Evolutionary conservation across 1,284 basidiomycete species (phyloP).

Genomic region (Tranzscheliella williamsii): DNA sequence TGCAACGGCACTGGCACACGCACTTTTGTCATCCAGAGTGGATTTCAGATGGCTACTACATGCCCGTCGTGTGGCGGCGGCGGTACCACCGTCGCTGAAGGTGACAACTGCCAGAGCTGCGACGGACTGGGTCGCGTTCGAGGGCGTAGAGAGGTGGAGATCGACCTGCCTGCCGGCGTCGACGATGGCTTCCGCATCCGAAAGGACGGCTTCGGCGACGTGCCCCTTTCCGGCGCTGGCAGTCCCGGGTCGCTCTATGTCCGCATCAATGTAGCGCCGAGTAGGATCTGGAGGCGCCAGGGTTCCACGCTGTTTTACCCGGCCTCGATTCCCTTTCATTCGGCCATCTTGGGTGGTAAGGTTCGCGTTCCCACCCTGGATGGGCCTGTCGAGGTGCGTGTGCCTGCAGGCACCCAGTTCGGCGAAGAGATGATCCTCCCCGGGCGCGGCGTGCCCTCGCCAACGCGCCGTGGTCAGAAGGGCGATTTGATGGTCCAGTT

Average conservation of each 20-base stretch:
- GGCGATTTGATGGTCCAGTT: conserved; percentile 93
- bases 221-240: conserved; percentile 71
- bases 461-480: conserved; percentile 64
- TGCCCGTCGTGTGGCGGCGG: conserved; percentile 83
- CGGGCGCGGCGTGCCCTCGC: conserved; percentile 78
- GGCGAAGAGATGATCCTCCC: conserved; percentile 96
- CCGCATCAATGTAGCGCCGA: conserved; percentile 80
- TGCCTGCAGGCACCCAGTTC: conserved; percentile 90
- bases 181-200: conserved; percentile 96
- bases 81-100: conserved; percentile 78
- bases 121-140: conserved; percentile 86
- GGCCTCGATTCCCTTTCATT: conserved; percentile 87
- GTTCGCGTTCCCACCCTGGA: conserved; percentile 93
- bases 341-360: conserved; percentile 85
- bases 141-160: conserved; percentile 75
- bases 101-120: conserved; percentile 79
- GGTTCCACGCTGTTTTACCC: conserved; percentile 89
- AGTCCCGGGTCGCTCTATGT: conserved; percentile 83
- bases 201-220: conserved; percentile 81
- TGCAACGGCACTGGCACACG: conserved; percentile 87
- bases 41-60: conserved; percentile 96
- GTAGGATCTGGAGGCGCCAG: conserved; percentile 85
- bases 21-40: conserved; percentile 87
- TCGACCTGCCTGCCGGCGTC: conserved; percentile 79
- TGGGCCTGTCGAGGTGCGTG: conserved; percentile 90